Evolutionary conservation across 257 asterid genomes (phyloP).

Genomic region (Perilla frutescens): DNA sequence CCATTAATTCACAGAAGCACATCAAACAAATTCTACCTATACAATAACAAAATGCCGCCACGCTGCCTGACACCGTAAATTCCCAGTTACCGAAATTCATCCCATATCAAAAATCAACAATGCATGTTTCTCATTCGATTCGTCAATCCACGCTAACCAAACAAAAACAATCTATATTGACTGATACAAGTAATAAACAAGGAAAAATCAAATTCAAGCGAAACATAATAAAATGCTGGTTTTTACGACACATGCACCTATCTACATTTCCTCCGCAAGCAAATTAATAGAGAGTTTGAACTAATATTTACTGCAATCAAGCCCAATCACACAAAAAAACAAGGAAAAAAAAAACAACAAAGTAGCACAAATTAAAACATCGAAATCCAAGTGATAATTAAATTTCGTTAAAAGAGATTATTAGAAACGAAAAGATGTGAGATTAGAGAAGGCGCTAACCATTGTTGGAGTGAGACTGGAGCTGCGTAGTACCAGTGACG

Average conservation of each 20-base stretch:
- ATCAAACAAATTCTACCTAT: slow-evolving; percentile 2
- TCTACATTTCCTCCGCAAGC: background rate
- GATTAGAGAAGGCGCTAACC: slow-evolving; percentile 31
- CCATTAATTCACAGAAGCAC: background rate
- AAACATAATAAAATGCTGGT: background rate
- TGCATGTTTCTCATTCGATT: no score
- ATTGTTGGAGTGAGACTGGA: slow-evolving; percentile 31
- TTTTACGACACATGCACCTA: background rate
- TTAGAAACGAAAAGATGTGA: background rate
- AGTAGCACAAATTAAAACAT: background rate
- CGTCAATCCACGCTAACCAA: background rate
- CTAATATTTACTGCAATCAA: background rate
- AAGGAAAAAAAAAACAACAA: background rate
- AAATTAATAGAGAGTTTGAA: background rate
- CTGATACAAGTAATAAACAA: background rate
- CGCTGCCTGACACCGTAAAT: background rate
- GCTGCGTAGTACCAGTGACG: slow-evolving; percentile 29
- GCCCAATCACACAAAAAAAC: background rate
- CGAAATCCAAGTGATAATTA: background rate
- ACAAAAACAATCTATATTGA: background rate
- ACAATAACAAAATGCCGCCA: background rate
- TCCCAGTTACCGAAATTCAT: background rate
- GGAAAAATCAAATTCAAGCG: background rate
- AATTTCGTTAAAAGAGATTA: background rate
- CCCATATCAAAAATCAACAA: background rate